Conservation (phyloP, 1,284 basidiomycete species). For the Salmacisia buchloeana region DNA sequence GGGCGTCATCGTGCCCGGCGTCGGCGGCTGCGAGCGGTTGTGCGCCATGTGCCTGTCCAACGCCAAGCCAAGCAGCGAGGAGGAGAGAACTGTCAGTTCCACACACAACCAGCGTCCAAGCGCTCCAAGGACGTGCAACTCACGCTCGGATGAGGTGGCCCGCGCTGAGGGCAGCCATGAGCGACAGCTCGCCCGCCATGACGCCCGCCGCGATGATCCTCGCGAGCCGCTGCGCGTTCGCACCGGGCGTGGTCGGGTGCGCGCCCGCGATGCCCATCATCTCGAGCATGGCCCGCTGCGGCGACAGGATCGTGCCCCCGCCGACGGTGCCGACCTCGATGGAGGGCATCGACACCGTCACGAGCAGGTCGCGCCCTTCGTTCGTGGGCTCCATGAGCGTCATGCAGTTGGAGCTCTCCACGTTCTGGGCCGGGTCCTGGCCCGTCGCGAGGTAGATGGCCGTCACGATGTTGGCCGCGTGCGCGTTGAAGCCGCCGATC, state of each 20-base stretch:
- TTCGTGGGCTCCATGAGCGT: constrained; percentile 95
- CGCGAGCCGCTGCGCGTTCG: constrained; percentile 48
- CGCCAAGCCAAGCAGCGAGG: neutral
- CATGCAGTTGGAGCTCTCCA: constrained; percentile 97
- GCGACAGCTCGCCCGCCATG: constrained; percentile 48
- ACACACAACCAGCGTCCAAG: neutral
- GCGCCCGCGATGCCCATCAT: constrained; percentile 47
- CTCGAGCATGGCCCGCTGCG: constrained; percentile 47
- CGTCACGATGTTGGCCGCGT: constrained; percentile 95
- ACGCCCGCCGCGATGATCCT: constrained; percentile 48
- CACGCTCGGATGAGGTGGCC: constrained; percentile 42
- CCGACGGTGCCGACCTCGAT: constrained; percentile 68
- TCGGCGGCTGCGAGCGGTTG: constrained; percentile 45
- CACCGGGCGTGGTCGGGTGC: constrained; percentile 41
- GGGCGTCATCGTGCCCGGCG: constrained; percentile 45
- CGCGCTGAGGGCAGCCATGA: constrained; percentile 46
- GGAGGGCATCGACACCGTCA: constrained; percentile 49
- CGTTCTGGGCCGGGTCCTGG: constrained; percentile 98
- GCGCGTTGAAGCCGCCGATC: constrained; percentile 96
- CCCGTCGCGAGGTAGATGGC: constrained; percentile 91
- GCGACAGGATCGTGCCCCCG: constrained; percentile 66
- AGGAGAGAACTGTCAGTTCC: neutral
- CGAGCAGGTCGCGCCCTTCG: constrained; percentile 77
- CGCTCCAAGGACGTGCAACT: neutral
- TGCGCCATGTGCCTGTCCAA: constrained; percentile 42